Evolutionary conservation across 2,329 filamentous ascomycete genomes (phyloP).

Genomic region (Ceratocystis huliohia): DNA sequence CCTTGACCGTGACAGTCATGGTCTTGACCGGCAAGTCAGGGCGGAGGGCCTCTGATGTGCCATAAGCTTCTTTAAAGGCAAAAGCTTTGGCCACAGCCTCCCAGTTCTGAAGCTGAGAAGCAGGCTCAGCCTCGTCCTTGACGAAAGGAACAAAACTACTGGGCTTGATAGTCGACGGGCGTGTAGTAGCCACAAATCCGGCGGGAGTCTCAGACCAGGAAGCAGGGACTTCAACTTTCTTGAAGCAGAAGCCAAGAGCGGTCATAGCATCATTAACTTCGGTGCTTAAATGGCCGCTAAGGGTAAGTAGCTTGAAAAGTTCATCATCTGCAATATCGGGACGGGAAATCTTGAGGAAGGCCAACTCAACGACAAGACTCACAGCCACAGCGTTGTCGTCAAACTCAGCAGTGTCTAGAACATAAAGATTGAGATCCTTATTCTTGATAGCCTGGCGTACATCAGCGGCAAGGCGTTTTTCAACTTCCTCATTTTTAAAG

Average conservation of each 20-base stretch:
- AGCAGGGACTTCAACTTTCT: conserved; percentile 61
- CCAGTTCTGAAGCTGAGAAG: conserved; percentile 58
- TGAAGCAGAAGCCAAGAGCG: conserved; percentile 44
- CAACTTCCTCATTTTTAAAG: conserved; percentile 76
- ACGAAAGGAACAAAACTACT: conserved; percentile 77
- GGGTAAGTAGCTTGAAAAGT: conserved; percentile 50
- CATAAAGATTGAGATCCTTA: conserved; percentile 57
- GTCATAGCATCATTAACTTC: conserved; percentile 16
- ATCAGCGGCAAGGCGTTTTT: conserved; percentile 64
- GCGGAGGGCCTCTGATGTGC: conserved; percentile 58
- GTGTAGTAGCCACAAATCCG: conserved; percentile 21
- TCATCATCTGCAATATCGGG: conserved; percentile 50
- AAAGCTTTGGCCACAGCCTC: conserved; percentile 75
- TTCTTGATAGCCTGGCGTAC: conserved; percentile 60
- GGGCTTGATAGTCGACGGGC: conserved; percentile 50
- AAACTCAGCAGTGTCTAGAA: conserved; percentile 59
- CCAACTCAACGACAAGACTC: conserved; percentile 60
- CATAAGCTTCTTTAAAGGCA: conserved; percentile 88
- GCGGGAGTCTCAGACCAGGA: conserved; percentile 60
- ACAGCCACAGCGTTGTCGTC: conserved; percentile 49
- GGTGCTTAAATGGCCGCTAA: conserved; percentile 15
- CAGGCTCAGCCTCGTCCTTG: conserved; percentile 60
- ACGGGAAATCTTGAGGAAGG: conserved; percentile 68
- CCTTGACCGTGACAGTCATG: conserved; percentile 76
- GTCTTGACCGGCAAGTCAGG: conserved; percentile 82